A percentile compares a stretch with the other conserved stretches of the same genome.
These are phyloP conservation scores for Paramecium sexaurelia DNA, from an alignment of 73 alveolate species.

Conservation along the genomic window DNA sequence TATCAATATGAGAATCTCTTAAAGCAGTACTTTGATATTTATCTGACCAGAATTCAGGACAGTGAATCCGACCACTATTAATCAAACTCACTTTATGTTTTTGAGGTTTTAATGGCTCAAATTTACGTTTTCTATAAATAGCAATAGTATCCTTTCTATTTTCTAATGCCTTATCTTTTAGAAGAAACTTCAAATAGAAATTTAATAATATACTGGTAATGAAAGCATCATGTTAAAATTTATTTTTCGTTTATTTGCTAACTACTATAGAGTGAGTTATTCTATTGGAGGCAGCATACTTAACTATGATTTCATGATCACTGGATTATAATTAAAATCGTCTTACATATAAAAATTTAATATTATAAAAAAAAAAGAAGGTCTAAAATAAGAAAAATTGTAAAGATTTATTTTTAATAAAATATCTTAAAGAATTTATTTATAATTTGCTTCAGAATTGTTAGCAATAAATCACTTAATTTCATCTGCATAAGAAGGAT, in stretches of 20 bases:
- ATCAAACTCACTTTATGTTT: background rate
- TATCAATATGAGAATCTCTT: constrained; percentile 14
- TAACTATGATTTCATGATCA: background rate
- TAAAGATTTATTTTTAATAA: background rate
- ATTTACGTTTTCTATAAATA: constrained; percentile 10
- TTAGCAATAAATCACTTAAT: background rate
- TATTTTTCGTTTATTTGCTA: constrained; percentile 6
- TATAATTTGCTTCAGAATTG: background rate
- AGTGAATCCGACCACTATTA: background rate
- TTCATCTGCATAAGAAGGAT: background rate
- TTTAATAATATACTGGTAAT: background rate
- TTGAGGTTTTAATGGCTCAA: background rate
- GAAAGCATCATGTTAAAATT: background rate
- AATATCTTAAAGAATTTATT: background rate
- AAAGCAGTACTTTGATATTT: constrained; percentile 37
- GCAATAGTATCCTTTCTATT: constrained; percentile 45
- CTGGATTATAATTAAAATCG: background rate
- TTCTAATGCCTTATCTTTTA: constrained; percentile 6
- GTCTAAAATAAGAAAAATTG: background rate
- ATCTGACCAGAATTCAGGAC: constrained; percentile 46
- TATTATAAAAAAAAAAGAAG: background rate
- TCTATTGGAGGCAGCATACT: constrained; percentile 43
- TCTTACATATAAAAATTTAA: background rate
- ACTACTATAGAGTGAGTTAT: background rate
- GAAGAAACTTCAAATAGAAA: background rate